Evolutionary conservation across 1,284 basidiomycete species (phyloP).

Genomic region (Cutaneotrichosporon sp.): DNA sequence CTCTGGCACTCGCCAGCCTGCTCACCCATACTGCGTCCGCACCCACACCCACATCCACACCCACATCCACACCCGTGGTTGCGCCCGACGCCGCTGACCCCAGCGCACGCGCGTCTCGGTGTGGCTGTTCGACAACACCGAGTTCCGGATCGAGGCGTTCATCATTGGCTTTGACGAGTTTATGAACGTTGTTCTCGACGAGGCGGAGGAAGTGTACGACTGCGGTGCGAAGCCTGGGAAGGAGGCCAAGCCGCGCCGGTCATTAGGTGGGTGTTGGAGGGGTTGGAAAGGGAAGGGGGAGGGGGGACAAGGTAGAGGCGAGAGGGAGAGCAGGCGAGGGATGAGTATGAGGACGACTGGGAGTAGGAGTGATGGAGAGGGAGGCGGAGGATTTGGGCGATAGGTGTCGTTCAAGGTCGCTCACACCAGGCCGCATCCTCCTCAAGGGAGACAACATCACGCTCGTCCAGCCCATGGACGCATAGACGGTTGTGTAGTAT

Average conservation of each 20-base stretch:
- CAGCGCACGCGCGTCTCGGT: constrained; percentile 83
- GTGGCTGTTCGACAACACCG: constrained; percentile 97
- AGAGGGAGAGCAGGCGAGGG: neutral
- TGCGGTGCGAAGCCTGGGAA: constrained; percentile 79
- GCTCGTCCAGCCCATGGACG: constrained; percentile 68
- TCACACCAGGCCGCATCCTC: constrained; percentile 73
- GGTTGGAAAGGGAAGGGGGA: neutral
- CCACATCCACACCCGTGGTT: no score
- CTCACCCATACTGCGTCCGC: neutral
- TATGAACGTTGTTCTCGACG: constrained; percentile 98
- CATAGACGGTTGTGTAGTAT: constrained; percentile 13
- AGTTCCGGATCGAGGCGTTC: constrained; percentile 93
- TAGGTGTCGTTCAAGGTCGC: neutral
- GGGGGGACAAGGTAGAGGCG: neutral
- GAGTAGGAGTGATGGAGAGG: no score
- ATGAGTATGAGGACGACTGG: neutral
- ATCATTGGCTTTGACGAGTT: constrained; percentile 99
- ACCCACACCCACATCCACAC: neutral
- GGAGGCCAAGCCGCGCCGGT: constrained; percentile 62
- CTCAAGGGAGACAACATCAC: constrained; percentile 97
- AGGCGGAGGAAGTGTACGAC: constrained; percentile 88
- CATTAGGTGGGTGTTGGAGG: constrained; percentile 41
- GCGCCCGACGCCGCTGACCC: neutral
- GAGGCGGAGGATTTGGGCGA: neutral
- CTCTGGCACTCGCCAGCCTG: no score